A percentile compares a stretch with the other conserved stretches of the same genome.
These are phyloP conservation scores for Phaeosphaeriaceae sp. DNA, from an alignment of 2,329 filamentous ascomycete genomes.

Conservation along the genomic window DNA sequence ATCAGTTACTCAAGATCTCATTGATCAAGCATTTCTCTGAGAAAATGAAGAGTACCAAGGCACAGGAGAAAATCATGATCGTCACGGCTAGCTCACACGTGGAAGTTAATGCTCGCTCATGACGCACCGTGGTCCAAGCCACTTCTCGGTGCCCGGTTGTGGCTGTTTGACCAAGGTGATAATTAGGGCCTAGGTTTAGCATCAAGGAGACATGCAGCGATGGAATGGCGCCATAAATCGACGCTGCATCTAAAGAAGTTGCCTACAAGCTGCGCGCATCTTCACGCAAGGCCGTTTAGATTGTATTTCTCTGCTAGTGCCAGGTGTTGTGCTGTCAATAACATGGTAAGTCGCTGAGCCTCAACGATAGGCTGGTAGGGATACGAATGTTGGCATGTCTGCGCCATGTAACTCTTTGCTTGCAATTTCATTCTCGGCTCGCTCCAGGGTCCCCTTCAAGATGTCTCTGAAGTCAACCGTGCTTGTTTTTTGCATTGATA, in stretches of 20 bases:
- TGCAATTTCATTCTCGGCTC: slow-evolving; percentile 15
- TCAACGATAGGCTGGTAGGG: slow-evolving; percentile 5
- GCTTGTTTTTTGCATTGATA: slow-evolving; percentile 4
- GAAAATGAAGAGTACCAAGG: slow-evolving; percentile 16
- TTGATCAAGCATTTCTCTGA: background rate
- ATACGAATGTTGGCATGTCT: background rate
- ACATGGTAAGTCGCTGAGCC: background rate
- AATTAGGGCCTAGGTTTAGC: too few relatives aligned
- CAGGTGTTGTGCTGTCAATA: background rate
- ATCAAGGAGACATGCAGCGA: too few relatives aligned
- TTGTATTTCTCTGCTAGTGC: too few relatives aligned
- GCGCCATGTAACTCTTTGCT: slow-evolving; percentile 8
- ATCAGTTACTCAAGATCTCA: background rate
- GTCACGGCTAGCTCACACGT: slow-evolving; percentile 7
- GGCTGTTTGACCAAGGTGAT: background rate
- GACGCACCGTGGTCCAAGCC: background rate
- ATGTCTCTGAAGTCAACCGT: slow-evolving; percentile 25
- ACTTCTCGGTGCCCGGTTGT: background rate
- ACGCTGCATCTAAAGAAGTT: too few relatives aligned
- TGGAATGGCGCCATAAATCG: too few relatives aligned
- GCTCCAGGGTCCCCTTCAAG: slow-evolving; percentile 26
- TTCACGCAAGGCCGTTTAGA: too few relatives aligned
- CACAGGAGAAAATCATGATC: slow-evolving; percentile 4
- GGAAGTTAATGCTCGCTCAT: background rate
- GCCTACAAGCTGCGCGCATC: too few relatives aligned